Evolutionary conservation across 2,329 filamentous ascomycete species (phyloP), one percentile per base, ranked within the genome.

Genomic region (Hymenoscyphus linearis): DNA sequence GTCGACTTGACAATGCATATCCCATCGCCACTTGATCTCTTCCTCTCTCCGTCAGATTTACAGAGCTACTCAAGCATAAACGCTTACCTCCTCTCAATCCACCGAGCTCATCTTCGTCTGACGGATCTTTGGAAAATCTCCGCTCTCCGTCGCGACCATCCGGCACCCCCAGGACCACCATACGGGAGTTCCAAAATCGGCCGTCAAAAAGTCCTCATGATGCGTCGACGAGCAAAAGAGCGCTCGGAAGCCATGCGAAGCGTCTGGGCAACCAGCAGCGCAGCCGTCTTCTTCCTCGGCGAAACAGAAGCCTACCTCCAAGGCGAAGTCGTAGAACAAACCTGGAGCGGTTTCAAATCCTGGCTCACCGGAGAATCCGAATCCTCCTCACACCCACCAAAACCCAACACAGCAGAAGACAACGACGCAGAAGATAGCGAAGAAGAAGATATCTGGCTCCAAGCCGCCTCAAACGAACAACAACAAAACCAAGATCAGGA

Each of bases 291-390:
- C 76, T 89, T 98, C 67, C 80, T 98, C 3, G 91, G 90, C 0
- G 93, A 97, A 72, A 88, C 91, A 14, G 89, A 93, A 67, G 86
- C 86, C 2, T 98, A 96, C 69, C 85, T 98, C 52, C 93, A 97
- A 73, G 91, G 90, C 1, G 92, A 96, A 71, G 87, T 98, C 6
- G 87, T 97, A 14, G 85, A 87, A 62, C 86, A 87, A 35, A 86
- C 91, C 1, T 97, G 92, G 85, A 83, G 87, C 16, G 86, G 89
- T 57, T 93, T 98, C 68, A 84, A 89, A 58, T 74, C 75, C 14
- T 97, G 93, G 91, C 78, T 96, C 18, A 79, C 80, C 40, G 59
- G 69, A 4, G 67, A 66, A 26, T 37, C 63, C 26, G 65, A 65
- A 13, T 58, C 61, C 9, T 65, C 66, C 16, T 52, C 62, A 10